Evolutionary conservation across 305 asterid species (phyloP), one percentile per base, ranked within the genome.

Genomic region (Coffea humblotiana): DNA sequence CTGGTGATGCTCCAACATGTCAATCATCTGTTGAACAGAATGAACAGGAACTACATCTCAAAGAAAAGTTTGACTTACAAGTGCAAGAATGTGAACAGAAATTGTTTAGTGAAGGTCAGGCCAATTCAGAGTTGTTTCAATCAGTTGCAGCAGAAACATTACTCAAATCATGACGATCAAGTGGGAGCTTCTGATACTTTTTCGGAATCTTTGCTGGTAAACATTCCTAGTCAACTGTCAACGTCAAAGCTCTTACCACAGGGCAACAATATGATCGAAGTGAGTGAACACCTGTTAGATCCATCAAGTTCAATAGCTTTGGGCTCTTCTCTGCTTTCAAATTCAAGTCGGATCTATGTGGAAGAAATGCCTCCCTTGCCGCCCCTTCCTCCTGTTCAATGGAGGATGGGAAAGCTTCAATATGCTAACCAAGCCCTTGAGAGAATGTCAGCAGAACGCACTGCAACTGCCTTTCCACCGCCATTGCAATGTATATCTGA

Each of bases 371-470:
- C 99, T 83, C 98, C 98, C 54, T 79, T 94, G 91, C 99, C 99
- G 69, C 99, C 99, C 83, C 98, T 96, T 79, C 99, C 99, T 86
- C 99, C 99, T 27, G 90, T 92, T 81, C 97, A 93, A 78, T 95
- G 99, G 99, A 92, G 90, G 89, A 87, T 89, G 85, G 95, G 95
- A 32, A 94, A 88, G 83, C 83, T 86, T 83, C 91, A 84, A 82
- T 86, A 83, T 81, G 82, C 86, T 79, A 81, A 78, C 25, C 82
- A 89, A 74, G 83, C 83, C 79, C 79, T 76, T 45, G 90, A 84
- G 80, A 83, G 78, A 74, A 90, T 85, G 84, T 77, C 52, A 71
- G 78, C 45, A 78, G 84, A 75, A 80, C 81, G 78, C 21, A 64
- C 49, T 79, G 71, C 75, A 72, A 71, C 71, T 23, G 63, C 77